Percentiles rank a stretch among this genome's conserved stretches.
Evolutionary conservation across 257 asterid species (phyloP).

Genomic region (Jacaranda mimosifolia): DNA sequence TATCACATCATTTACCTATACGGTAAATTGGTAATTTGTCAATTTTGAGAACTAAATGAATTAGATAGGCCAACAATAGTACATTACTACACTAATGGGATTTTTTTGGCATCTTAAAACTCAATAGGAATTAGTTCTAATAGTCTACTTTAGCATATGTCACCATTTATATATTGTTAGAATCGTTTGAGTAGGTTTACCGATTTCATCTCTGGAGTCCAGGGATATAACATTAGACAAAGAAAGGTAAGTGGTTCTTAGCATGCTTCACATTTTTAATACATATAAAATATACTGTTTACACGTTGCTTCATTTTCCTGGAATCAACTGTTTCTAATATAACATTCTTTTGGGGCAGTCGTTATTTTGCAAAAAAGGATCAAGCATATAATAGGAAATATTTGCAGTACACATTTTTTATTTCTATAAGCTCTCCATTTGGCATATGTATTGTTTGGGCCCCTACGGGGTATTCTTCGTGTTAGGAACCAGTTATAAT

Average conservation of each 20-base stretch:
- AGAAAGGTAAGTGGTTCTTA: no score
- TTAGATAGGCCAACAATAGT: neutral
- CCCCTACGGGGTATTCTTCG: neutral
- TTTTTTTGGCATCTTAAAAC: neutral
- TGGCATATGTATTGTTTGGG: neutral
- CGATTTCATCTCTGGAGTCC: no score
- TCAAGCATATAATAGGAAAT: neutral
- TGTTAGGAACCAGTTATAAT: no score
- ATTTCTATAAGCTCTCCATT: neutral
- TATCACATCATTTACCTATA: neutral
- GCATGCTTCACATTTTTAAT: no score
- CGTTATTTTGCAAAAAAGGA: neutral
- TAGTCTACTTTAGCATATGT: neutral
- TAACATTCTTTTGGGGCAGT: no score
- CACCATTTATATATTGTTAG: neutral
- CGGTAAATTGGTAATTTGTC: neutral
- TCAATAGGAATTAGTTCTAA: slow-evolving; percentile 18
- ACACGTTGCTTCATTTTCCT: no score
- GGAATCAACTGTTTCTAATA: no score
- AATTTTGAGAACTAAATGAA: neutral
- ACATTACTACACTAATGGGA: neutral
- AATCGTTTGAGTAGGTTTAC: neutral
- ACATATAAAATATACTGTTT: no score
- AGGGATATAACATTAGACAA: no score
- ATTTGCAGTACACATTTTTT: neutral